Evolutionary conservation across 106 monocot genomes (phyloP).

Genomic region (Platanthera guangdongensis): DNA sequence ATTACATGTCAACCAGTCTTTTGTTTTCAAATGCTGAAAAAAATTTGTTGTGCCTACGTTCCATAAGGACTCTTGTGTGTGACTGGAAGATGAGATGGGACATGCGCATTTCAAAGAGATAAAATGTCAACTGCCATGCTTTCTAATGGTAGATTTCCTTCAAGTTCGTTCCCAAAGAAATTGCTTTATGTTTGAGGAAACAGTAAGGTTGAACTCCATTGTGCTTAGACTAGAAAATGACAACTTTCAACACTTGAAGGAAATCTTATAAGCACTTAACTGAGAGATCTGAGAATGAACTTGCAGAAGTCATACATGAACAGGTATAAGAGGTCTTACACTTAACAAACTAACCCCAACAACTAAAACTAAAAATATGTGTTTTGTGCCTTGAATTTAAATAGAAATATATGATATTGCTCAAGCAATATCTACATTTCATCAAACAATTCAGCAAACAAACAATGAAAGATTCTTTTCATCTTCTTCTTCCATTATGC

Average conservation of each 20-base stretch:
- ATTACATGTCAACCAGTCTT: no score
- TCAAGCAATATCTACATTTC: no score
- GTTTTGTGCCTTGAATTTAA: not conserved
- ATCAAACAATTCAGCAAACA: no score
- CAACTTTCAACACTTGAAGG: not conserved
- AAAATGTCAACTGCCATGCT: not conserved
- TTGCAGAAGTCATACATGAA: not conserved
- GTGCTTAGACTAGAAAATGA: not conserved
- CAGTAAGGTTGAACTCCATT: not conserved
- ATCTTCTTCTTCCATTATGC: not conserved
- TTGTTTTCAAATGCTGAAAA: no score
- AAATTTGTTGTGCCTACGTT: no score
- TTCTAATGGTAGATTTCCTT: not conserved
- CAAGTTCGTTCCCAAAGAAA: no score
- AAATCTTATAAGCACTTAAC: not conserved
- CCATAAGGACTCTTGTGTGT: no score
- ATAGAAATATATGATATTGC: not conserved
- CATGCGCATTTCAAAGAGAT: not conserved
- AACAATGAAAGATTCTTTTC: not conserved
- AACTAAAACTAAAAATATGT: not conserved
- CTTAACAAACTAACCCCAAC: not conserved
- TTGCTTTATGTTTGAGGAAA: no score
- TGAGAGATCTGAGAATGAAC: not conserved
- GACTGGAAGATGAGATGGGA: not conserved
- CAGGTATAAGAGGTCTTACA: not conserved